Evolutionary conservation across 1,139 yeast genomes (phyloP).

Genomic region (Hyphopichia wangnamkhiaoensis): DNA sequence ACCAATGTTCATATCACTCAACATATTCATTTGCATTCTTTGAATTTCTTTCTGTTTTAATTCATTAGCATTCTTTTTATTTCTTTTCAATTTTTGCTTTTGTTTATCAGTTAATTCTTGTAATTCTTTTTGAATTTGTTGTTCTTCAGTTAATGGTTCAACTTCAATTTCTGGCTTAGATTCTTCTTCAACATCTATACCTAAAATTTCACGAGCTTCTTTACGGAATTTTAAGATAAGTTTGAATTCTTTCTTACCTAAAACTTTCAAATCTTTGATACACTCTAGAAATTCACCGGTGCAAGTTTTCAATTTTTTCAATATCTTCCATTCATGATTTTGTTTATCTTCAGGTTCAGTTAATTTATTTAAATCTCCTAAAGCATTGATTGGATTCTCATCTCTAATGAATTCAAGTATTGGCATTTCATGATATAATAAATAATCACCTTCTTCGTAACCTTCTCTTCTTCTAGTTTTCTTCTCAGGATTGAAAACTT

Average conservation of each 20-base stretch:
- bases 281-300: slow-evolving; percentile 79
- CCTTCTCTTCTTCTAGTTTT: slow-evolving; percentile 92
- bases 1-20: slow-evolving; percentile 91
- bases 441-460: slow-evolving; percentile 91
- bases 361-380: slow-evolving; percentile 72
- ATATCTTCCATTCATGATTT: slow-evolving; percentile 70
- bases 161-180: slow-evolving; percentile 55
- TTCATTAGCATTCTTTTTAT: slow-evolving; percentile 80
- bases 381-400: slow-evolving; percentile 80
- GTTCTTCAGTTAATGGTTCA: slow-evolving; percentile 81
- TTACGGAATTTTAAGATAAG: slow-evolving; percentile 83
- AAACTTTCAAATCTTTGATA: slow-evolving; percentile 85
- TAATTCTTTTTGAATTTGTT: slow-evolving; percentile 82
- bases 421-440: slow-evolving; percentile 71
- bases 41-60: slow-evolving; percentile 81
- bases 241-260: slow-evolving; percentile 93
- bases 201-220: slow-evolving; percentile 77
- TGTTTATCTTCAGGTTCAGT: slow-evolving; percentile 52
- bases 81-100: slow-evolving; percentile 69
- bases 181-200: slow-evolving; percentile 58
- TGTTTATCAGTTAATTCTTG: slow-evolving; percentile 72
- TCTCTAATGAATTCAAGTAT: slow-evolving; percentile 75
- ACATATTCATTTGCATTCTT: slow-evolving; percentile 96
- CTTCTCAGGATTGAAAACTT: slow-evolving; percentile 90
- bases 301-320: slow-evolving; percentile 72